Conservation (phyloP, 225 moss, liverwort and hornwort species). For the Bryum argenteum region DNA sequence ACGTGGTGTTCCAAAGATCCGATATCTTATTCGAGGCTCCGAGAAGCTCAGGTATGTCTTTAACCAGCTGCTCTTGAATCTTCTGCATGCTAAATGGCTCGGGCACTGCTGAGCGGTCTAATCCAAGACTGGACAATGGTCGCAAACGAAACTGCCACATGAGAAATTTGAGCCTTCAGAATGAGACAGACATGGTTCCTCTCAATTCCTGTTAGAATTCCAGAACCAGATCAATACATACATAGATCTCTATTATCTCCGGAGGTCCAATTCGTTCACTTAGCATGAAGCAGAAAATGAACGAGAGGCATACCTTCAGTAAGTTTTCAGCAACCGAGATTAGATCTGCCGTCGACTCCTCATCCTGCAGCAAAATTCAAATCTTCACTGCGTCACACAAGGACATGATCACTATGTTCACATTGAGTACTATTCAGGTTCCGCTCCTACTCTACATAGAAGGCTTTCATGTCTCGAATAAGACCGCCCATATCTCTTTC, state of each 20-base stretch:
- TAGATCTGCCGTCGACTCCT: constrained; percentile 28
- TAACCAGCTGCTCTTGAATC: constrained; percentile 62
- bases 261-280: constrained; percentile 4
- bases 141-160: constrained; percentile 83
- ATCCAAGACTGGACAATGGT: constrained; percentile 69
- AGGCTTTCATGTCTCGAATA: constrained; percentile 5
- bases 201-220: neutral
- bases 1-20: constrained; percentile 58
- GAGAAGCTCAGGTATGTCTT: constrained; percentile 77
- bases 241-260: constrained; percentile 10
- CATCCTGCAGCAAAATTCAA: constrained; percentile 44
- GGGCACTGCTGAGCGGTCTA: constrained; percentile 86
- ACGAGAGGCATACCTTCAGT: constrained; percentile 60
- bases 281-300: neutral
- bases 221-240: neutral
- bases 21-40: constrained; percentile 59
- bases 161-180: neutral
- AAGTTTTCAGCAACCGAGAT: constrained; percentile 78
- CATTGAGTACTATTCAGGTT: neutral
- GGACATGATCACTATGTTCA: neutral
- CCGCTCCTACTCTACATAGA: neutral
- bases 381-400: constrained; percentile 5
- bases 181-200: neutral
- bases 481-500: constrained; percentile 5
- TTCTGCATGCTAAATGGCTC: constrained; percentile 58